Conservation (phyloP, 352 stramenopile genomes). For the Phytophthora sojae region DNA sequence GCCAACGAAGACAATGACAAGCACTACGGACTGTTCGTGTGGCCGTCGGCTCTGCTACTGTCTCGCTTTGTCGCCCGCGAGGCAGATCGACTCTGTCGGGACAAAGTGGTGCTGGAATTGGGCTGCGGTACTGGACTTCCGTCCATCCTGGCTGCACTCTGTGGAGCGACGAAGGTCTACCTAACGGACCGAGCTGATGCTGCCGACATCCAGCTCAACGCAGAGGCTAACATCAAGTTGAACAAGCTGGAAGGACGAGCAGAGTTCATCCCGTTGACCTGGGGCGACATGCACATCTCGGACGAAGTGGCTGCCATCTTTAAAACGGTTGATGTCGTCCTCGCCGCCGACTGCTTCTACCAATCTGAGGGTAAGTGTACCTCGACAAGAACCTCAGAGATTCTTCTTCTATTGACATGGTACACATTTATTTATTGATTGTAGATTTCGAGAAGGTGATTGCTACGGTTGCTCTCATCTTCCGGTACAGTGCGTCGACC, state of each 20-base stretch:
- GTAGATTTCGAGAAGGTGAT: slow-evolving; percentile 79
- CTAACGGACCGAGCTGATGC: slow-evolving; percentile 65
- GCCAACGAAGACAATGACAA: slow-evolving; percentile 51
- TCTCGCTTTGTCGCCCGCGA: slow-evolving; percentile 59
- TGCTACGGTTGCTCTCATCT: slow-evolving; percentile 68
- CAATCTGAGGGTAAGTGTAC: slow-evolving; percentile 53
- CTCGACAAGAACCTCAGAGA: not conserved
- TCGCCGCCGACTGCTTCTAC: slow-evolving; percentile 81
- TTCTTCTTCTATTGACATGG: not conserved
- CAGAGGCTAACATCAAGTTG: slow-evolving; percentile 57
- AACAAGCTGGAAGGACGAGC: slow-evolving; percentile 48
- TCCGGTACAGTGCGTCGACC: slow-evolving; percentile 46
- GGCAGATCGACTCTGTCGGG: slow-evolving; percentile 26
- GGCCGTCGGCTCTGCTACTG: slow-evolving; percentile 63
- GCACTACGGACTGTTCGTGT: slow-evolving; percentile 76
- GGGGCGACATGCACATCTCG: slow-evolving; percentile 49
- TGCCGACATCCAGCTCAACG: slow-evolving; percentile 55
- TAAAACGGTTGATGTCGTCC: slow-evolving; percentile 48
- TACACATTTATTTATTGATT: not conserved
- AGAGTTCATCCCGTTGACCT: slow-evolving; percentile 54
- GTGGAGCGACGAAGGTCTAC: slow-evolving; percentile 50
- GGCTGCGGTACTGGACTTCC: slow-evolving; percentile 74
- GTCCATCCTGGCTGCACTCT: slow-evolving; percentile 61
- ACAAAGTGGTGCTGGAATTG: slow-evolving; percentile 67
- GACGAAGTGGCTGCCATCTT: slow-evolving; percentile 42